phyloP scores from a whole-genome alignment of 768 basidiomycete genomes.

The Crepidotus variabilis region DNA sequence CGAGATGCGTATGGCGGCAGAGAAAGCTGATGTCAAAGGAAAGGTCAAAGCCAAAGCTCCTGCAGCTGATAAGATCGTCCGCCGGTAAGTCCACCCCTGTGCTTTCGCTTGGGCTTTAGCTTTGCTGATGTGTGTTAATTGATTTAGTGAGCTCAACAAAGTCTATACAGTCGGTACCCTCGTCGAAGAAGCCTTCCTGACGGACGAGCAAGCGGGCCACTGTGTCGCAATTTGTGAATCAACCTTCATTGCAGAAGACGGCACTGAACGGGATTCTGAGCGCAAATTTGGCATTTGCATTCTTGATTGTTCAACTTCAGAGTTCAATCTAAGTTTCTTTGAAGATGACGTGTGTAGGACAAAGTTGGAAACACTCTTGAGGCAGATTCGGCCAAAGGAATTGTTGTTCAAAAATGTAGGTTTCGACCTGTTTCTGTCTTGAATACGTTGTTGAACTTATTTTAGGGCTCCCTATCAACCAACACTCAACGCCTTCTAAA shows the following conservation, averaged over 20 bases:
- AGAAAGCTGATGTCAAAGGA: conserved; percentile 41
- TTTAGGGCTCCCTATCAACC: conserved; percentile 81
- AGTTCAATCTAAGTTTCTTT: conserved; percentile 88
- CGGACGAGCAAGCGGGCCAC: conserved; percentile 92
- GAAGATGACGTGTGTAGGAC: conserved; percentile 93
- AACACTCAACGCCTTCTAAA: conserved; percentile 81
- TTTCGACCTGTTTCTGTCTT: neutral
- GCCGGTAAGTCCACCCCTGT: conserved; percentile 42
- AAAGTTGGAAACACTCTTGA: conserved; percentile 87
- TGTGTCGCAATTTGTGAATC: conserved; percentile 86
- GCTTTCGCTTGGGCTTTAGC: neutral
- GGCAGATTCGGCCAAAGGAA: conserved; percentile 90
- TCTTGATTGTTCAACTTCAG: conserved; percentile 91
- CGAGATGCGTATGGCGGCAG: conserved; percentile 87
- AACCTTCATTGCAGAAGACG: conserved; percentile 32
- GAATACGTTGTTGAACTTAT: neutral
- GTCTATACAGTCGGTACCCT: conserved; percentile 97
- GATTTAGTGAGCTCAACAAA: conserved; percentile 79
- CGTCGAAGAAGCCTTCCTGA: conserved; percentile 83
- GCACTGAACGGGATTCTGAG: conserved; percentile 24
- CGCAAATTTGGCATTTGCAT: conserved; percentile 86
- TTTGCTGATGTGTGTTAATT: neutral
- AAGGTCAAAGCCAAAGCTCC: conserved; percentile 54
- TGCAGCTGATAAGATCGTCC: conserved; percentile 84
- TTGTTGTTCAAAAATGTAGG: conserved; percentile 83